Evolutionary conservation across 1,284 basidiomycete genomes (phyloP).

Genomic region (Heimioporus retisporus): DNA sequence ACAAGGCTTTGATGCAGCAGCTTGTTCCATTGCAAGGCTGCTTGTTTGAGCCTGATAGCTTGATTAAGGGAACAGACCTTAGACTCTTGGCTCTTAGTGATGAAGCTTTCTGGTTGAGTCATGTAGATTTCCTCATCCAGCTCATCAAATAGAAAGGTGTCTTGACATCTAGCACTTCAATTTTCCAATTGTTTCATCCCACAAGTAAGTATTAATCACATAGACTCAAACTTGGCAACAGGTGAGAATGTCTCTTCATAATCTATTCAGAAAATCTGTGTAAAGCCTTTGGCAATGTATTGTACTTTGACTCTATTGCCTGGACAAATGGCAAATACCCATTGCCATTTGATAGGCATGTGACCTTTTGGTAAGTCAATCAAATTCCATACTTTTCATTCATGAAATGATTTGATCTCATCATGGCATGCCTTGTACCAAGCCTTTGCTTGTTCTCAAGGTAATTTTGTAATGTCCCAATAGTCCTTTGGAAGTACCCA

Average conservation of each 20-base stretch:
- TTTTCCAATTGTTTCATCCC: too few species aligned
- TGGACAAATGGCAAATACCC: neutral
- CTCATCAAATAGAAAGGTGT: neutral
- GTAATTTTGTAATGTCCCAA: too few species aligned
- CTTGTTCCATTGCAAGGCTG: too few species aligned
- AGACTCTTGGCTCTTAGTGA: neutral
- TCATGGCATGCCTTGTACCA: neutral
- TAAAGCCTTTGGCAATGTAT: neutral
- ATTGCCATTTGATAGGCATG: neutral
- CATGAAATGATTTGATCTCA: neutral
- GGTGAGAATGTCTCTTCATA: neutral
- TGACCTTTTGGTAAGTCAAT: neutral
- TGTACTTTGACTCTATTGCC: neutral
- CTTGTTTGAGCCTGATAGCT: too few species aligned
- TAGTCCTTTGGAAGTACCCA: too few species aligned
- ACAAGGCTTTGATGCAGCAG: too few species aligned
- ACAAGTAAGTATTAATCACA: neutral
- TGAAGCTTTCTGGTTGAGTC: neutral
- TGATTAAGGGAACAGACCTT: conserved; percentile 8
- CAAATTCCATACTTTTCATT: neutral
- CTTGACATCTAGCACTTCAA: too few species aligned
- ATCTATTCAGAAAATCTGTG: neutral
- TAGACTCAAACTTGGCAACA: neutral
- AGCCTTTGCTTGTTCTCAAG: neutral
- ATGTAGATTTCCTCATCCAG: conserved; percentile 1